Evolutionary conservation across 23 red algal species (phyloP), one percentile per base, ranked within the genome.

Genomic region (Gracilaria domingensis): DNA sequence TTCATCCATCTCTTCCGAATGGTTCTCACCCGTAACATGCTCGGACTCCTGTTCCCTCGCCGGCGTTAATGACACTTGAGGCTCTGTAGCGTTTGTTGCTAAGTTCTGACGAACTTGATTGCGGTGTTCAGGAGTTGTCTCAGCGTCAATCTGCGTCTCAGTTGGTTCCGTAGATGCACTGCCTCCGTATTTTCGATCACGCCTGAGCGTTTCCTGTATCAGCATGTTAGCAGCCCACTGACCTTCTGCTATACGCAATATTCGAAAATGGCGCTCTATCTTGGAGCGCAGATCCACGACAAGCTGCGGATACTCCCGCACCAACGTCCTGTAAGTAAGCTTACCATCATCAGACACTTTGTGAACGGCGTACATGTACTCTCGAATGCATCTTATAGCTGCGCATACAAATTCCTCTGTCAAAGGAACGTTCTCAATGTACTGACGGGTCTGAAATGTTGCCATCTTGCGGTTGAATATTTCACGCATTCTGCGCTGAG

Each of bases 381-480:
- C 49, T 24, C 76, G 9, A 14, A 80, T 60, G 32, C 76, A 37
- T 59, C 29, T 24, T 26, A 80, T 30, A 29, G 14, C 76, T 2
- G 49, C 76, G 58, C 12, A 60, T 13, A 80, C 8, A 12, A 60
- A 58, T 25, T 55, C 47, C 12, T 80, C 76, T 14, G 76, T 47
- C 0, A 58, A 32, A 3, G 54, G 76, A 80, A 1, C 21, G 6
- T 80, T 49, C 2, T 16, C 42, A 60, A 2, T 12, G n/a, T 80
- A 58, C 76, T 80, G 28, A 55, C 47, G 47, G 0, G 17, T 3
- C 32, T 55, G 32, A 35, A 58, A 48, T 38, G 2, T 12, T 4
- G 48, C 76, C 26, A 58, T 80, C 38, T 73, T 44, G 8, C 67
- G 67, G 26, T 80, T 80, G 76, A 80, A 80, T 20, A 80, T 48